Percentiles rank a stretch among this genome's conserved stretches.
phyloP scores from a whole-genome alignment of 371 early-diverging fungal genomes.

The Mucor velutinosus region DNA sequence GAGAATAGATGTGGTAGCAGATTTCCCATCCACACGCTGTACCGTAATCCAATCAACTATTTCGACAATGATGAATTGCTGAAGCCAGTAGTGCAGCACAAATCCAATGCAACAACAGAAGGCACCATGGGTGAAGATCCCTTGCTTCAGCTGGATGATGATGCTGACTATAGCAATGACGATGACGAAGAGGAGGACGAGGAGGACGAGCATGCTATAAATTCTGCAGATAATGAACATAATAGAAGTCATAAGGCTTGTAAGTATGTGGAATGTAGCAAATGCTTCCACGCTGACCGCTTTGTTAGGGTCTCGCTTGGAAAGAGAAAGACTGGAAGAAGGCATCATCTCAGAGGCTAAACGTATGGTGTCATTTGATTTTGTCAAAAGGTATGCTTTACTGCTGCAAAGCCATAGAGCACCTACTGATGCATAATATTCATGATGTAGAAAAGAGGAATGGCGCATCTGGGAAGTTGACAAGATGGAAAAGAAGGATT shows the following conservation, averaged over 20 bases:
- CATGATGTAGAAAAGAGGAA: slow-evolving; percentile 24
- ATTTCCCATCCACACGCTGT: slow-evolving; percentile 8
- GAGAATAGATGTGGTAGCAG: slow-evolving; percentile 6
- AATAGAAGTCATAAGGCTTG: slow-evolving; percentile 7
- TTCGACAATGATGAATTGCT: slow-evolving; percentile 11
- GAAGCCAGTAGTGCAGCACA: not conserved
- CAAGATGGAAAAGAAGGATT: slow-evolving; percentile 39
- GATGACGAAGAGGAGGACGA: not conserved
- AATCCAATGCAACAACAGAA: not conserved
- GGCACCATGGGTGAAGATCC: not conserved
- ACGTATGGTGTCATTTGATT: slow-evolving; percentile 18
- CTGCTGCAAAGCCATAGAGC: not conserved
- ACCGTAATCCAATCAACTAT: slow-evolving; percentile 6
- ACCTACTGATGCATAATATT: not conserved
- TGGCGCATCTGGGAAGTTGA: slow-evolving; percentile 51
- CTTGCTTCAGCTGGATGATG: not conserved
- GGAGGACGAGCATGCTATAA: not conserved
- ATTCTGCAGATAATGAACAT: not conserved
- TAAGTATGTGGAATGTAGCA: not conserved
- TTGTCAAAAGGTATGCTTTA: slow-evolving; percentile 23
- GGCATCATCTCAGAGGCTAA: slow-evolving; percentile 36
- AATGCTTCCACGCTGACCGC: not conserved
- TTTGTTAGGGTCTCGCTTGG: slow-evolving; percentile 27
- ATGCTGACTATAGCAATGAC: not conserved
- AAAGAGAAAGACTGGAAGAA: slow-evolving; percentile 26